Evolutionary conservation across 148 eudicot species (phyloP).

Genomic region (Cornus florida): DNA sequence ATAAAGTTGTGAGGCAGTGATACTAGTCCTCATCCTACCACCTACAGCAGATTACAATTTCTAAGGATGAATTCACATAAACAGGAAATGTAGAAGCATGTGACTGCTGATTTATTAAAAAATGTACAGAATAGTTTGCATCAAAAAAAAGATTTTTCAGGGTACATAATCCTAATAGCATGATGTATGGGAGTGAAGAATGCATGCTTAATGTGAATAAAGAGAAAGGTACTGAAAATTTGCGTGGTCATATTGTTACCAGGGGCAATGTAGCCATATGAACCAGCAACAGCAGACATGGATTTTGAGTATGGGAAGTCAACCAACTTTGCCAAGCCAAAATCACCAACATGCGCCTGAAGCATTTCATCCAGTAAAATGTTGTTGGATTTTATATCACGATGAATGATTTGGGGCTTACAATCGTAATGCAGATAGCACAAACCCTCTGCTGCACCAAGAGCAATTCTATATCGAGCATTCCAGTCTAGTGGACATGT

Average conservation of each 20-base stretch:
- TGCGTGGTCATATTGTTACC: conserved; percentile 38
- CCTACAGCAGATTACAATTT: background rate
- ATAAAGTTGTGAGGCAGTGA: background rate
- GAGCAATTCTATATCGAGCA: conserved; percentile 63
- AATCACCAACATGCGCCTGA: conserved; percentile 87
- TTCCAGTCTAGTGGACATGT: conserved; percentile 57
- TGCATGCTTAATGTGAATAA: background rate
- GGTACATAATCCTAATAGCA: background rate
- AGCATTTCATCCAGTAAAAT: conserved; percentile 62
- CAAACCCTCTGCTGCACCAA: conserved; percentile 89
- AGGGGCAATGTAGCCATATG: conserved; percentile 97
- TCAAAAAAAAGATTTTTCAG: background rate
- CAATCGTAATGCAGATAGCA: conserved; percentile 84
- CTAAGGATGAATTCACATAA: background rate
- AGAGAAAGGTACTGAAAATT: background rate
- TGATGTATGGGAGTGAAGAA: background rate
- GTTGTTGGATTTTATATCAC: conserved; percentile 86
- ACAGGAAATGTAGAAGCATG: background rate
- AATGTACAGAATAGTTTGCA: background rate
- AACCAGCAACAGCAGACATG: conserved; percentile 91
- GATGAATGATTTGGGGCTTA: conserved; percentile 80
- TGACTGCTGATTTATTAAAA: background rate
- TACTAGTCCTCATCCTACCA: background rate
- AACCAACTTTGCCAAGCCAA: conserved; percentile 86
- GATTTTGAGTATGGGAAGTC: conserved; percentile 80